A percentile compares a stretch with the other conserved stretches of the same genome.
phyloP scores from a whole-genome alignment of 805 yeast species.

The Zygosaccharomyces siamensis region DNA sequence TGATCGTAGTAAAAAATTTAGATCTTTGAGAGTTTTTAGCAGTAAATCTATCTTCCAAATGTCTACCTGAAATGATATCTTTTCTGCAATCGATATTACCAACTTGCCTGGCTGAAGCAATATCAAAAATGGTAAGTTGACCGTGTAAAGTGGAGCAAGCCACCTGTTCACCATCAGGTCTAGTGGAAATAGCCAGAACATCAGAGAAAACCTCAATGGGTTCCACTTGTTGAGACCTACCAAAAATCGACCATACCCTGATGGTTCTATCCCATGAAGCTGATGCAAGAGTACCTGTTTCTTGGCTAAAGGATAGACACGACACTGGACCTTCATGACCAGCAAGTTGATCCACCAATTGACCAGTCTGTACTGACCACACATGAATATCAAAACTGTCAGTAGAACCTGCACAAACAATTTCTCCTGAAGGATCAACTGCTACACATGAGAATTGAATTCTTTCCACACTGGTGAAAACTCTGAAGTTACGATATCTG shows the following conservation, averaged over 20 bases:
- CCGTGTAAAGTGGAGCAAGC: slow-evolving; percentile 90
- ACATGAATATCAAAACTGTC: slow-evolving; percentile 88
- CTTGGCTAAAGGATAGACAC: slow-evolving; percentile 76
- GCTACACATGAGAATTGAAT: slow-evolving; percentile 85
- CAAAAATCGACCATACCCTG: slow-evolving; percentile 87
- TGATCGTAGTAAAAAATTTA: slow-evolving; percentile 72
- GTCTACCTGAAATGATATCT: slow-evolving; percentile 85
- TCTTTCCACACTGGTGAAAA: slow-evolving; percentile 86
- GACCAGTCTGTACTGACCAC: slow-evolving; percentile 97
- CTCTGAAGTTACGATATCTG: slow-evolving; percentile 88
- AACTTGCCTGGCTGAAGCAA: slow-evolving; percentile 72
- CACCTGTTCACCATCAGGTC: slow-evolving; percentile 90
- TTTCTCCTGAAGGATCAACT: slow-evolving; percentile 95
- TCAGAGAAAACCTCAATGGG: slow-evolving; percentile 84
- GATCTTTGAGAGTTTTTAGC: slow-evolving; percentile 79
- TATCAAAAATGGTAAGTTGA: slow-evolving; percentile 75
- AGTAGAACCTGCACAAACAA: slow-evolving; percentile 89
- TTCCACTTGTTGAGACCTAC: slow-evolving; percentile 81
- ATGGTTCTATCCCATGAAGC: slow-evolving; percentile 97
- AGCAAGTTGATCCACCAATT: slow-evolving; percentile 74
- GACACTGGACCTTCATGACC: slow-evolving; percentile 98
- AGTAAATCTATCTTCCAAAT: slow-evolving; percentile 73
- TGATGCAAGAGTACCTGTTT: slow-evolving; percentile 72
- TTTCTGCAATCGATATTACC: slow-evolving; percentile 80
- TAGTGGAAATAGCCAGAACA: slow-evolving; percentile 72